Percentiles rank a stretch among this genome's conserved stretches.
Conservation (phyloP, 306 rosid genomes). For the Oemleria cerasiformis region DNA sequence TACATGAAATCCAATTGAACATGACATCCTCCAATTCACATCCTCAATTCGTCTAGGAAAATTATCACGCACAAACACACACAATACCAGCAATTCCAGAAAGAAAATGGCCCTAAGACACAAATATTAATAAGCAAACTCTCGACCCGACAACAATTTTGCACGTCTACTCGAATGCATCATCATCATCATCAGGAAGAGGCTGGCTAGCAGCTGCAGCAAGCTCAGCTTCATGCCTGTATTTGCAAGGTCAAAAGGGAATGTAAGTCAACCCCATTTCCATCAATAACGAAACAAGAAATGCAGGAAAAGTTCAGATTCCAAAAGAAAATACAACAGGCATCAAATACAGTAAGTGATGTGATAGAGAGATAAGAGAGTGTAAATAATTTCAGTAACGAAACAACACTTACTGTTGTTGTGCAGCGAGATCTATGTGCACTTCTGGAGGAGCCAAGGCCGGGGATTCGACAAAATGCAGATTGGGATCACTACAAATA, state of each 20-base stretch:
- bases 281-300: neutral
- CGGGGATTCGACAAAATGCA: constrained; percentile 87
- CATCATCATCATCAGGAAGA: constrained; percentile 81
- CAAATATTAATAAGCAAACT: neutral
- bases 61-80: constrained; percentile 1
- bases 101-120: constrained; percentile 12
- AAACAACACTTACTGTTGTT: constrained; percentile 49
- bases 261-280: neutral
- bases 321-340: no score
- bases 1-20: neutral
- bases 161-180: constrained; percentile 50
- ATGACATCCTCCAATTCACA: constrained; percentile 16
- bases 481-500: constrained; percentile 61
- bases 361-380: neutral
- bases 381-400: neutral
- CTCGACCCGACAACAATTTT: neutral
- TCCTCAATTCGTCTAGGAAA: constrained; percentile 7
- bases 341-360: no score
- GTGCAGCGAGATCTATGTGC: constrained; percentile 67
- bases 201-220: constrained; percentile 62
- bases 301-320: no score
- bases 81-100: neutral
- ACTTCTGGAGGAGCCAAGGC: constrained; percentile 92
- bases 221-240: constrained; percentile 71
- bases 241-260: neutral